These are phyloP conservation scores for Euryodendron excelsum DNA, from an alignment of 148 eudicot genomes.

Conservation along the genomic window DNA sequence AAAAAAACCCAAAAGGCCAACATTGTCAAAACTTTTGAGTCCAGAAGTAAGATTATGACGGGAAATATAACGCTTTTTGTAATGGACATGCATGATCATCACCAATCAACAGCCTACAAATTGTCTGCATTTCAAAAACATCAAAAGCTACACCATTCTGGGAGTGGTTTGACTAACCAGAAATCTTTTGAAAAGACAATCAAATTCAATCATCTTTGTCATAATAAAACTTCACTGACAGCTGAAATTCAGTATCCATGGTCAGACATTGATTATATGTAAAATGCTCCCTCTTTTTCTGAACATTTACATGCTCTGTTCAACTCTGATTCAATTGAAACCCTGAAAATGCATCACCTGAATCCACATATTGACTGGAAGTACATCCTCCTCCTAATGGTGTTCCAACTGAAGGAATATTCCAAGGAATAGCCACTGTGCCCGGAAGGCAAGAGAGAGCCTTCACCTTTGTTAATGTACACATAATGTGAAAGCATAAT, in stretches of 20 bases:
- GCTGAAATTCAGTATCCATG: background rate
- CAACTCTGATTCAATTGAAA: background rate
- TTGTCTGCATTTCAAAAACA: background rate
- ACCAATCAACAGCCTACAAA: background rate
- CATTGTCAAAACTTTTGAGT: too few relatives aligned
- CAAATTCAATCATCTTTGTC: background rate
- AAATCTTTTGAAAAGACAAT: background rate
- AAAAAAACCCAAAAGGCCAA: too few relatives aligned
- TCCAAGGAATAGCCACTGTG: constrained; percentile 13
- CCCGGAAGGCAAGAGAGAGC: constrained; percentile 1
- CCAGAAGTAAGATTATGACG: too few relatives aligned
- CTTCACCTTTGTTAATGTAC: too few relatives aligned
- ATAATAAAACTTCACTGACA: background rate
- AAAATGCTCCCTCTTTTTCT: background rate
- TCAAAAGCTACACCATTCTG: background rate
- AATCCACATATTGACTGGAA: background rate
- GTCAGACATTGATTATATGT: background rate
- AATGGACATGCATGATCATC: background rate
- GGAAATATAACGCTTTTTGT: background rate
- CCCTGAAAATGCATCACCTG: background rate
- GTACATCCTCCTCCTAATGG: background rate
- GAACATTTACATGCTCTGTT: background rate
- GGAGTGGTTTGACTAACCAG: background rate
- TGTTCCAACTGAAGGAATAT: background rate
- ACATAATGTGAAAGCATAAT: too few relatives aligned